Evolutionary conservation across 805 yeast species (phyloP), one percentile per base, ranked within the genome.

Genomic region (Tetrapisispora taiwanensis): DNA sequence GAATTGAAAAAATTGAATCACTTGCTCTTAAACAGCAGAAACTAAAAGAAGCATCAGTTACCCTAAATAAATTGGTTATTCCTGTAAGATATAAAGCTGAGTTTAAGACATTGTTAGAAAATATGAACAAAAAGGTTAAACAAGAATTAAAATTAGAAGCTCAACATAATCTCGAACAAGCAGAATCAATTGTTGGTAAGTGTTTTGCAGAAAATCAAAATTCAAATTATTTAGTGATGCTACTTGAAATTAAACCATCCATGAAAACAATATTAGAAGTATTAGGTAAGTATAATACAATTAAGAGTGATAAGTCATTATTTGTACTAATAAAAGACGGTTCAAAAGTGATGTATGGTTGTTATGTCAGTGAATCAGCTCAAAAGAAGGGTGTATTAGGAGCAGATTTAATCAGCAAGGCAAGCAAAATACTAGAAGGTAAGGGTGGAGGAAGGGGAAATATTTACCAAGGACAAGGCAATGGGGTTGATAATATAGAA

Each of bases 361-460:
- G 95, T 62, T 92, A 81, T 67, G 72, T 92, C 41, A 78, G 90
- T 1, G 79, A 84, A 49, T 78, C 66, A 35, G 84, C 87, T 32
- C 68, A 81, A 52, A 71, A 70, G 37, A 74, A 79, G 59, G 87
- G 87, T 52, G 72, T 87, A 18, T 73, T 81, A 51, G 89, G 92
- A 41, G 73, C 79, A 46, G 87, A 76, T 24, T 72, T 88, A 53
- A 92, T 94, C 27, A 66, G 73, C 41, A 68, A 73, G 44, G 97
- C 84, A 35, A 70, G 89, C 38, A 67, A 70, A 30, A 70, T 73
- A 54, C 78, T 92, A 53, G 98, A 97, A 51, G 99, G 99, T 66
- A 87, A 84, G 66, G 94, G 95, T 47, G 99, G 99, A 68, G 99
- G 99, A 65, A 90, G 86, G 68, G 97, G 96, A 49, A 85, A 87